phyloP scores from a whole-genome alignment of 1,139 yeast genomes.

The Geotrichum siamense region DNA sequence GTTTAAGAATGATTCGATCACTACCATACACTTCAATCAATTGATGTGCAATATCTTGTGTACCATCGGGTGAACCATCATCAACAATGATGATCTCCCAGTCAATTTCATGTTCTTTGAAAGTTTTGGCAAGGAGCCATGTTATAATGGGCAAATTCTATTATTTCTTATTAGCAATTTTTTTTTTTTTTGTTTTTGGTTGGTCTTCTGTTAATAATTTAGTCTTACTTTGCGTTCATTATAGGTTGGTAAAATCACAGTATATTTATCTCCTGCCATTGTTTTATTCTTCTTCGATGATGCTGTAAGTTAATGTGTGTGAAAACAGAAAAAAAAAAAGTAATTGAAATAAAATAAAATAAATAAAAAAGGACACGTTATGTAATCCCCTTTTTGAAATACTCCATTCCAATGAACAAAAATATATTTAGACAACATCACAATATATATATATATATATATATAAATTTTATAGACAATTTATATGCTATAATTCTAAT shows the following conservation, averaged over 20 bases:
- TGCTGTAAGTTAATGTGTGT: background rate
- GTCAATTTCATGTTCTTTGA: constrained; percentile 47
- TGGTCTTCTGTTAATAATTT: background rate
- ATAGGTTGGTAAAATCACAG: constrained; percentile 73
- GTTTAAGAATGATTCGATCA: constrained; percentile 57
- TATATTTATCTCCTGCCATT: constrained; percentile 47
- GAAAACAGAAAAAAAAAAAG: constrained; percentile 2
- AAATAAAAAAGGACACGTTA: constrained; percentile 13
- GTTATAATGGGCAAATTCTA: constrained; percentile 62
- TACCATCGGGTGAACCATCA: constrained; percentile 78
- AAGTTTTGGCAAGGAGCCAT: constrained; percentile 66
- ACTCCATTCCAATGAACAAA: no score
- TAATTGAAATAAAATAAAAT: no score
- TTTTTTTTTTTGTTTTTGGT: no score
- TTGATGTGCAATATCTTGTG: constrained; percentile 66
- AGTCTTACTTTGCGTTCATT: constrained; percentile 51
- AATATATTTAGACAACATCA: background rate
- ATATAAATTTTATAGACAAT: background rate
- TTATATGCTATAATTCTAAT: no score
- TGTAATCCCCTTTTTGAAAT: background rate
- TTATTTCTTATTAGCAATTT: background rate
- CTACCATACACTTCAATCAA: constrained; percentile 56
- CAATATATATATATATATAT: background rate
- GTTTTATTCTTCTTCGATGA: no score
- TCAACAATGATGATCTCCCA: constrained; percentile 81